Evolutionary conservation across 2,329 filamentous ascomycete species (phyloP), one percentile per base, ranked within the genome.

Genomic region (Thelonectria blattea): DNA sequence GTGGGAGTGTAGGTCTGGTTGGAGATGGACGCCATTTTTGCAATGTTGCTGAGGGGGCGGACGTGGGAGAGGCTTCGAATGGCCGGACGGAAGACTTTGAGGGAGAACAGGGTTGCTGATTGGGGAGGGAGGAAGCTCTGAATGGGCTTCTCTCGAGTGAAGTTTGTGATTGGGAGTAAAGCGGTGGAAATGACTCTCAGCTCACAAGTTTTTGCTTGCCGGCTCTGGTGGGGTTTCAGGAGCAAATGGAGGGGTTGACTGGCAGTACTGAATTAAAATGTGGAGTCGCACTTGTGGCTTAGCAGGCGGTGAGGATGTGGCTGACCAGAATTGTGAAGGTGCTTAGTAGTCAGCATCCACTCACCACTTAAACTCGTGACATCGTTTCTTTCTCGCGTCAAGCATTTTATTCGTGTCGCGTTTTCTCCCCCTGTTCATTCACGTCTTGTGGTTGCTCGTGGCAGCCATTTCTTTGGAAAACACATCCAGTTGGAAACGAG

Each of bases 1-100:
- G 87, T 85, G 70, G 89, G 82, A 64, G 87, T 87, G 81, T 95
- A 96, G 70, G 85, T 88, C 73, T 86, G 84, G 65, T 84, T 79
- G 65, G 85, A 81, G 79, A 92, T 87, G 72, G 84, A 79, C 54
- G 85, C 81, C 84, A 94, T 91, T 74, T 83, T 86, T 75, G 83
- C 61, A 66, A 68, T 63, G 52, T 59, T 66, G 62, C 57, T 62
- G 49, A 71, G 49, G 32, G 59, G 49, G 79, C 65, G 59, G 48
- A 65, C 48, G 81, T 65, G 80, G 75, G 68, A 80, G 72, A 64
- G 75, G 73, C 65, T 71, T 69, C 66, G 64, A 54, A 67, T 61
- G 71, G 65, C 58, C 66, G 74, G 71, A 71, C 75, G 71, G 71
- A 71, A 17, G 69, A 55, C 56, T 30, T 70, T 78, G 58, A 84